These are phyloP conservation scores for Craterostigma plantagineum DNA, from an alignment of 257 asterid species.

Conservation along the genomic window DNA sequence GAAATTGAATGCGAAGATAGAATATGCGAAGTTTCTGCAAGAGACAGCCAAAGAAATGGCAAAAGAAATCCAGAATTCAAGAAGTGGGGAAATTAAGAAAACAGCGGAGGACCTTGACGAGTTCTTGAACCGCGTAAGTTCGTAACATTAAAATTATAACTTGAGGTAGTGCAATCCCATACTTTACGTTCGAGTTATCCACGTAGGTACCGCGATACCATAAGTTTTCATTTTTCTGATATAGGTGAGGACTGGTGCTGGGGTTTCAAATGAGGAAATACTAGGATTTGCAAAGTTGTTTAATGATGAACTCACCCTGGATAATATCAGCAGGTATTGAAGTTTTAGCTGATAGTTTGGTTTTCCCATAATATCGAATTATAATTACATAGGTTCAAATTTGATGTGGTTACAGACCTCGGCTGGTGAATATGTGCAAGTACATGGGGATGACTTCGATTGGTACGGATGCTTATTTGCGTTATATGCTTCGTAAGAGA, in stretches of 20 bases:
- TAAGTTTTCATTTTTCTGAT: constrained; percentile 4
- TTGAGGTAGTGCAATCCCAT: too few species aligned
- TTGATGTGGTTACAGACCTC: constrained; percentile 40
- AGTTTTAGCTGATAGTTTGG: constrained; percentile 3
- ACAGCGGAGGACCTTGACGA: constrained; percentile 93
- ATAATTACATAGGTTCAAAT: constrained; percentile 1
- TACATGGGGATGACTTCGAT: constrained; percentile 77
- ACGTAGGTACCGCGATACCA: too few species aligned
- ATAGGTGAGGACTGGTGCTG: constrained; percentile 79
- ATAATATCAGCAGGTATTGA: constrained; percentile 79
- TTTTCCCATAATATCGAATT: constrained; percentile 8
- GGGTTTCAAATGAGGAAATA: constrained; percentile 70
- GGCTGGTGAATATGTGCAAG: constrained; percentile 89
- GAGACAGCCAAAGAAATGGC: constrained; percentile 87
- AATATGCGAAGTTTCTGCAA: constrained; percentile 81
- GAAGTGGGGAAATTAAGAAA: constrained; percentile 60
- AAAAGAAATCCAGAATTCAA: constrained; percentile 68
- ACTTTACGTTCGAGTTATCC: too few species aligned
- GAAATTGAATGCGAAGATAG: constrained; percentile 63
- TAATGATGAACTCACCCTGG: constrained; percentile 90
- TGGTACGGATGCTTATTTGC: constrained; percentile 82
- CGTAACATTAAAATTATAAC: not conserved
- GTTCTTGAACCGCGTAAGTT: constrained; percentile 47
- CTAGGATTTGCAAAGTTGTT: constrained; percentile 83
- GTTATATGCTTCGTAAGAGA: constrained; percentile 70